phyloP scores from a whole-genome alignment of 2,329 filamentous ascomycete species.

The Aspergillus novofumigatus region DNA sequence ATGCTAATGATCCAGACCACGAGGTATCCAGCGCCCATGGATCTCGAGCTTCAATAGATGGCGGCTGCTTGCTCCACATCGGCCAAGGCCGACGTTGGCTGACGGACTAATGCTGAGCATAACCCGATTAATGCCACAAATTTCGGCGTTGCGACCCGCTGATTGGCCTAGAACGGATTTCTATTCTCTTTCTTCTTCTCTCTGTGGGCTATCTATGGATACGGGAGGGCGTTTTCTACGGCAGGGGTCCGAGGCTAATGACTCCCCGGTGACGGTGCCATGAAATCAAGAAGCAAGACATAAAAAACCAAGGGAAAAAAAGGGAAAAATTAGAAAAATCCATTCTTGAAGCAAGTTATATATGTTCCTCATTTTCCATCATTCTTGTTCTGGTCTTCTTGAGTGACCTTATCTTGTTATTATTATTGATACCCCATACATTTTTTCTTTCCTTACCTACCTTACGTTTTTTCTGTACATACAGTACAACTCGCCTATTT shows the following conservation, averaged over 20 bases:
- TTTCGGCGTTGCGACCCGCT: neutral
- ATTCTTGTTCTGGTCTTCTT: neutral
- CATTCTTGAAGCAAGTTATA: neutral
- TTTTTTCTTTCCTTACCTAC: neutral
- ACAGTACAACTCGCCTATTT: neutral
- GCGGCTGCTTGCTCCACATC: constrained; percentile 7
- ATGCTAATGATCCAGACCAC: constrained; percentile 10
- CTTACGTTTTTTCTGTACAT: neutral
- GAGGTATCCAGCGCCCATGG: constrained; percentile 8
- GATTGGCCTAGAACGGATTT: neutral
- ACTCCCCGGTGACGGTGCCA: neutral
- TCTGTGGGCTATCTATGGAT: neutral
- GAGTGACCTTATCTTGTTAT: neutral
- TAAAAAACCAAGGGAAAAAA: neutral
- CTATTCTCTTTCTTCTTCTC: neutral
- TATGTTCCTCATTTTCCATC: neutral
- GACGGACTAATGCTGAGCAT: constrained; percentile 8
- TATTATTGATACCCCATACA: neutral
- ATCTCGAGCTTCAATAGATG: constrained; percentile 1
- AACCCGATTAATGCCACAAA: constrained; percentile 8
- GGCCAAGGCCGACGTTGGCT: constrained; percentile 3
- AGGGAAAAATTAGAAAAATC: neutral
- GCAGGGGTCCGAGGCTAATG: neutral
- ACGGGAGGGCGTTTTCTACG: neutral
- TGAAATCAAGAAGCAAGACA: neutral